Percentiles rank a stretch among this genome's conserved stretches.
These are phyloP conservation scores for Pisolithus thermaeus DNA, from an alignment of 1,284 basidiomycete species.

Conservation along the genomic window DNA sequence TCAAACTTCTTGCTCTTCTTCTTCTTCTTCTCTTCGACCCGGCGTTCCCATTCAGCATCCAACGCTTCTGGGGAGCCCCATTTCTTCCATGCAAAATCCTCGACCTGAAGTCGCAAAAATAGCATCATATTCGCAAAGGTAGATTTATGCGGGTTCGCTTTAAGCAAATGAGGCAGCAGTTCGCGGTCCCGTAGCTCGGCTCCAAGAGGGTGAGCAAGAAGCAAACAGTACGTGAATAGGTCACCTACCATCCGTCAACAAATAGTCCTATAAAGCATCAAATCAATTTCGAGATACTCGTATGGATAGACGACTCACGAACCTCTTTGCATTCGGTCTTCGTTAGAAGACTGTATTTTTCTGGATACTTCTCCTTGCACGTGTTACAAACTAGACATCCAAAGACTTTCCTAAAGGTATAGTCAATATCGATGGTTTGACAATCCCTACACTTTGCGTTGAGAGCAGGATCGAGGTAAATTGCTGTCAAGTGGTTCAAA, in stretches of 20 bases:
- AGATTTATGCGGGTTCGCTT: slow-evolving; percentile 95
- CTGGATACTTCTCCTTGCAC: slow-evolving; percentile 85
- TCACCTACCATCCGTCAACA: slow-evolving; percentile 77
- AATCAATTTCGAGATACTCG: slow-evolving; percentile 3
- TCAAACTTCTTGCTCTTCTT: slow-evolving; percentile 95
- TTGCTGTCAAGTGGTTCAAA: slow-evolving; percentile 36
- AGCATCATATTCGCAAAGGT: slow-evolving; percentile 99
- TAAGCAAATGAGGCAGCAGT: slow-evolving; percentile 87
- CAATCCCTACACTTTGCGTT: slow-evolving; percentile 87
- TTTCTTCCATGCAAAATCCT: slow-evolving; percentile 95
- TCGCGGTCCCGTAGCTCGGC: slow-evolving; percentile 93
- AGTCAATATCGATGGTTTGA: slow-evolving; percentile 79
- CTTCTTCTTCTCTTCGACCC: slow-evolving; percentile 80
- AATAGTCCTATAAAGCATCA: slow-evolving; percentile 61
- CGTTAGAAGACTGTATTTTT: slow-evolving; percentile 91
- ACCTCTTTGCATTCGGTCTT: slow-evolving; percentile 99
- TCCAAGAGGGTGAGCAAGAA: slow-evolving; percentile 23
- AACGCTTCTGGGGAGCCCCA: slow-evolving; percentile 94
- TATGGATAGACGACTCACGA: slow-evolving; percentile 10
- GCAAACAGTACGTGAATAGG: not conserved
- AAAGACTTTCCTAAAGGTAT: slow-evolving; percentile 76
- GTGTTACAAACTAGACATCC: slow-evolving; percentile 80
- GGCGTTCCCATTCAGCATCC: slow-evolving; percentile 82
- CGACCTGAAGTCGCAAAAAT: slow-evolving; percentile 90
- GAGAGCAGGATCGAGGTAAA: slow-evolving; percentile 57